Percentiles rank a stretch among this genome's conserved stretches.
These are phyloP conservation scores for Camelina sativa DNA, from an alignment of 345 rosid species.

Conservation along the genomic window DNA sequence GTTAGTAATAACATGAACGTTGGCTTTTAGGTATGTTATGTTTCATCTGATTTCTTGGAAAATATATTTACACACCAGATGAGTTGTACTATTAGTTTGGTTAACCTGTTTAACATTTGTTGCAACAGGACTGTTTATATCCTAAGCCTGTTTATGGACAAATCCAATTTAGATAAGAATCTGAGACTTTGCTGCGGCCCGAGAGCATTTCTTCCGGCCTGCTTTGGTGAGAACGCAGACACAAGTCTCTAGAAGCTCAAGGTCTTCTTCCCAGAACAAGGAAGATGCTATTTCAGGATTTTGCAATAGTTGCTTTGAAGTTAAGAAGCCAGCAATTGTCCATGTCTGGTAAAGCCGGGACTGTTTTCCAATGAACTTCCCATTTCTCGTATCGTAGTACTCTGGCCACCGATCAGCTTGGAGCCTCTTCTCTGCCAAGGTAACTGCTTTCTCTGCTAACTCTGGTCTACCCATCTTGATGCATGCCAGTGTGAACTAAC, in stretches of 20 bases:
- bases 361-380: constrained; percentile 81
- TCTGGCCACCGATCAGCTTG: constrained; percentile 78
- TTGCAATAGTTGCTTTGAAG: constrained; percentile 67
- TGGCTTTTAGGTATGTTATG: background rate
- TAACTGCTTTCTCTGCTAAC: constrained; percentile 72
- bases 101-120: constrained; percentile 24
- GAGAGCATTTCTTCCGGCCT: constrained; percentile 73
- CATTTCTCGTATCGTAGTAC: constrained; percentile 79
- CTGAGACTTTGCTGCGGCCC: constrained; percentile 74
- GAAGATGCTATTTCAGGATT: constrained; percentile 71
- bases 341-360: constrained; percentile 81
- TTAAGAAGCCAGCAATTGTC: constrained; percentile 79
- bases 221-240: constrained; percentile 70
- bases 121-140: constrained; percentile 6
- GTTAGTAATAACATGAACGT: background rate
- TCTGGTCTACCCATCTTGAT: constrained; percentile 77
- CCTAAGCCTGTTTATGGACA: constrained; percentile 19
- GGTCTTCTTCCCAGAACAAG: constrained; percentile 83
- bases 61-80: background rate
- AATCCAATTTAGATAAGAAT: constrained; percentile 57
- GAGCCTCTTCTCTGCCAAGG: constrained; percentile 73
- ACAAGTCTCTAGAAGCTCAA: constrained; percentile 74
- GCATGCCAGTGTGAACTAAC: constrained; percentile 89
- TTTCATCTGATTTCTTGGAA: background rate
- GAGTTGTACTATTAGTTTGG: constrained; percentile 16